Evolutionary conservation across 1,284 basidiomycete genomes (phyloP), one percentile per base, ranked within the genome.

Genomic region (Ceratobasidium sp.): DNA sequence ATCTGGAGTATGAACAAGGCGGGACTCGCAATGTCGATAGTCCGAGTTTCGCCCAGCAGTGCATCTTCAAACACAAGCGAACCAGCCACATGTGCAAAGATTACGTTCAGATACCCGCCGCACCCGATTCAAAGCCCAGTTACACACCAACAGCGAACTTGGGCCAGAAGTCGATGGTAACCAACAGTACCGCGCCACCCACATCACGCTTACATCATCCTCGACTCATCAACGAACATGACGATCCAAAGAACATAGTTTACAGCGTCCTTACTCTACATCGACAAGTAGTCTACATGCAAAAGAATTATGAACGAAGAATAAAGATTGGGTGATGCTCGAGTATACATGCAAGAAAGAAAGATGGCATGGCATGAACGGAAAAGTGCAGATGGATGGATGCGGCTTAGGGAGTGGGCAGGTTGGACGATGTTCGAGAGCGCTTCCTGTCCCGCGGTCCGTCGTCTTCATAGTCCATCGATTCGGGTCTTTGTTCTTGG

Each of bases 401-500:
- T 8, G 22, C 3, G 22, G 13, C n/a, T 17, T 49, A 60, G 8
- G 47, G 29, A 4, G 47, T 34, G 13, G 60, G 34, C 12, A 50
- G 10, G 22, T 47, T 47, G 10, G 38, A 27, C 35, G 50, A 53
- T 7, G 29, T 67, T 17, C 64, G 17, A 8, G 64, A 42, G 1
- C 79, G 78, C 72, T 80, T 80, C 70, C 79, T 75, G 69, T 80
- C 79, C 43, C 79, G 76, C 17, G 25, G 50, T 17, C 78, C 78
- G 17, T 80, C 79, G 68, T 80, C 79, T 47, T 80, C 79, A 15
- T 79, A 75, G 29, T 80, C 79, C 79, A 80, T 81, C 68, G 75
- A 76, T 8, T 60, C 57, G 27, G 32, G 15, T 12, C 25, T 62
- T 15, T 34, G 34, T 34, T 55, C 69, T 50, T 69, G 68, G 25